Conservation (phyloP, 768 basidiomycete species). For the Mycena rebaudengoi region DNA sequence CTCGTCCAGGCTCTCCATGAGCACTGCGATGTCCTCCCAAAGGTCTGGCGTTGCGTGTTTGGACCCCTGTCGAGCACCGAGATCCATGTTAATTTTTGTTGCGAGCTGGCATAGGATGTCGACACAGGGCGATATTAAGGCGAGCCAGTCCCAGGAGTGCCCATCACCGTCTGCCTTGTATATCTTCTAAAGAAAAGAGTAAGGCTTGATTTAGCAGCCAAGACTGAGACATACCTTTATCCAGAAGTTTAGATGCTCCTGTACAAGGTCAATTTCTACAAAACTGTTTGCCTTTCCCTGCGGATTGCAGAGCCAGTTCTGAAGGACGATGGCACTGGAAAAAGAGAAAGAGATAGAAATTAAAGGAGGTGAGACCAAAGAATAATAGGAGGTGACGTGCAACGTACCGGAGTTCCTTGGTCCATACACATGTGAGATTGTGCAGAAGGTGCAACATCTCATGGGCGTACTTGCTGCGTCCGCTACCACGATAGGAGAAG, state of each 20-base stretch:
- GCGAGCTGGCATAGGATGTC: conserved; percentile 34
- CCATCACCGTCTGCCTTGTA: conserved; percentile 21
- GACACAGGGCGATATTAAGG: conserved; percentile 25
- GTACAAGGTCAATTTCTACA: conserved; percentile 40
- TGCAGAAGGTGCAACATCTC: conserved; percentile 40
- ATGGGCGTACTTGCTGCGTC: conserved; percentile 39
- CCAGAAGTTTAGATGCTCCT: conserved; percentile 40
- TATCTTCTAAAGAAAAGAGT: conserved; percentile 12
- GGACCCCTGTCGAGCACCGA: conserved; percentile 42
- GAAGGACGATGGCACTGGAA: conserved; percentile 26
- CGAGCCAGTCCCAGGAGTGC: conserved; percentile 28
- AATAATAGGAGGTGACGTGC: neutral
- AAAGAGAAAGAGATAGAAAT: neutral
- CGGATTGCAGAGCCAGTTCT: conserved; percentile 45
- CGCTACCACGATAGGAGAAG: conserved; percentile 33
- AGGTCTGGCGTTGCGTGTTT: conserved; percentile 40
- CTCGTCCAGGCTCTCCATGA: conserved; percentile 30
- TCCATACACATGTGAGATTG: conserved; percentile 36
- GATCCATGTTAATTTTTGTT: conserved; percentile 7
- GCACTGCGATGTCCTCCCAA: conserved; percentile 35
- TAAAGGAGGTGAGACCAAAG: too few species aligned
- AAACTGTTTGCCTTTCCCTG: conserved; percentile 31
- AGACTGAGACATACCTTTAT: conserved; percentile 34
- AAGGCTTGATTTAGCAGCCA: neutral
- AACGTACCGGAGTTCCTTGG: conserved; percentile 30